Percentiles rank a stretch among this genome's conserved stretches.
These are phyloP conservation scores for Grigorovia jiainica DNA, from an alignment of 805 yeast genomes.

Conservation along the genomic window DNA sequence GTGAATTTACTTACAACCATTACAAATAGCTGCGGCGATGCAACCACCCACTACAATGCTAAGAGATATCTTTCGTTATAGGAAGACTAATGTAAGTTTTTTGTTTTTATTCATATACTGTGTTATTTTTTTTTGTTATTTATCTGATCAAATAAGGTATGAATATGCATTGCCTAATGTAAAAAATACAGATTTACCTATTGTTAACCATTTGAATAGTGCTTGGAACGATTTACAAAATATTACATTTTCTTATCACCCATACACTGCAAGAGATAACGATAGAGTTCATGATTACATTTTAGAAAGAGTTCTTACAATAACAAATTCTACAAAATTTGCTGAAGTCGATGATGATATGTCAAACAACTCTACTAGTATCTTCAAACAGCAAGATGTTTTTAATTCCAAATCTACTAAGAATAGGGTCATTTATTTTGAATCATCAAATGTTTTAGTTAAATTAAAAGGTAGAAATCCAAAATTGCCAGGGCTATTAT, in stretches of 20 bases:
- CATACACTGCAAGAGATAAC: slow-evolving; percentile 70
- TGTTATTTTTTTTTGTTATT: slow-evolving; percentile 32
- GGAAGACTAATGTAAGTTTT: slow-evolving; percentile 60
- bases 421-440: slow-evolving; percentile 58
- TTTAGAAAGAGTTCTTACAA: slow-evolving; percentile 31
- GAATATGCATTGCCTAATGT: slow-evolving; percentile 11
- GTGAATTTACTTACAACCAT: no score
- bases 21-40: no score
- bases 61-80: slow-evolving; percentile 44
- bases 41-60: not conserved
- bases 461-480: slow-evolving; percentile 57
- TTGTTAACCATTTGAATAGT: slow-evolving; percentile 15
- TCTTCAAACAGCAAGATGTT: slow-evolving; percentile 43
- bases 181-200: not conserved
- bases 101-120: slow-evolving; percentile 42
- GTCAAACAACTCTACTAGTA: slow-evolving; percentile 32
- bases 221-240: slow-evolving; percentile 68
- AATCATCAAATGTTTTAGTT: slow-evolving; percentile 72
- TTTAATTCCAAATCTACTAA: slow-evolving; percentile 34
- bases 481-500: slow-evolving; percentile 52
- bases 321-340: slow-evolving; percentile 23
- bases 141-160: slow-evolving; percentile 15
- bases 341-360: slow-evolving; percentile 32
- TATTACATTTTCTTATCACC: slow-evolving; percentile 61
- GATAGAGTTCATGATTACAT: slow-evolving; percentile 68